phyloP scores from a whole-genome alignment of 441 rosid genomes.

The Mallotus repandus region DNA sequence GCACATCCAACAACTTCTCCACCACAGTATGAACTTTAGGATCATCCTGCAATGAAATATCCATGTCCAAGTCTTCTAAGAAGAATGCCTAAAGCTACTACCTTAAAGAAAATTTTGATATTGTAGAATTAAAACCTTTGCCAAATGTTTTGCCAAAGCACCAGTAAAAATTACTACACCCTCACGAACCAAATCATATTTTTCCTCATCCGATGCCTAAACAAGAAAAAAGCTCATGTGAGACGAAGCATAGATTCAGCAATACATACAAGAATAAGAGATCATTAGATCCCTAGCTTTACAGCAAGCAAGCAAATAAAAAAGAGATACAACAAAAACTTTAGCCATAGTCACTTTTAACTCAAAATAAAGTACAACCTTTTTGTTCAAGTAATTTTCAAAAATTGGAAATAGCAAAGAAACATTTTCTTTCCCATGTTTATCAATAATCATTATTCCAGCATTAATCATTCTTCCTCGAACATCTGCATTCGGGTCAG shows the following conservation, averaged over 20 bases:
- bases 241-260: slow-evolving; percentile 6
- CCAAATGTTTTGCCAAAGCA: slow-evolving; percentile 93
- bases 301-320: background rate
- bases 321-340: background rate
- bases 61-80: slow-evolving; percentile 20
- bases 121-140: slow-evolving; percentile 51
- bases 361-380: slow-evolving; percentile 51
- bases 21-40: slow-evolving; percentile 93
- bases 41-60: slow-evolving; percentile 69
- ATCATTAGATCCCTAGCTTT: background rate
- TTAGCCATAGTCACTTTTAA: slow-evolving; percentile 14
- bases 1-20: slow-evolving; percentile 94
- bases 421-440: slow-evolving; percentile 92
- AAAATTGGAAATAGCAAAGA: slow-evolving; percentile 93
- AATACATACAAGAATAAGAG: slow-evolving; percentile 7
- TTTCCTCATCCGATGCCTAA: slow-evolving; percentile 93
- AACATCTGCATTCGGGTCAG: slow-evolving; percentile 96
- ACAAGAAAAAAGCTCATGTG: slow-evolving; percentile 17
- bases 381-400: slow-evolving; percentile 93
- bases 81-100: slow-evolving; percentile 6
- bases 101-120: background rate
- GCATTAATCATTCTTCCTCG: slow-evolving; percentile 99
- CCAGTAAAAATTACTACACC: slow-evolving; percentile 98
- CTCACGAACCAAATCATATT: slow-evolving; percentile 96
- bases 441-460: slow-evolving; percentile 92